phyloP scores from a whole-genome alignment of 768 basidiomycete genomes.

The Kwoniella pini region DNA sequence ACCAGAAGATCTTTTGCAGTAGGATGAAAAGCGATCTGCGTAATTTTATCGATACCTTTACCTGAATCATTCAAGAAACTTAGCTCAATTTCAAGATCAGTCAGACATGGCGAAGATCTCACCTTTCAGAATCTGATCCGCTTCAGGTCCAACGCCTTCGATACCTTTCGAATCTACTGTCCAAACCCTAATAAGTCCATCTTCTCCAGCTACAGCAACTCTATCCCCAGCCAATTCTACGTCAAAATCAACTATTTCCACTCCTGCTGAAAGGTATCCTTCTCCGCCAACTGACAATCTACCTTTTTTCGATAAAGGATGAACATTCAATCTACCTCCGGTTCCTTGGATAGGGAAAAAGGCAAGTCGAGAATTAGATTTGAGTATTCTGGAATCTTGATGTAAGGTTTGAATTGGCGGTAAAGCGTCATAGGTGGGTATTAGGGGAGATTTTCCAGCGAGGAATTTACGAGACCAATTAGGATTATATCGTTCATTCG shows the following conservation, averaged over 20 bases:
- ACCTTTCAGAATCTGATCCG: constrained; percentile 45
- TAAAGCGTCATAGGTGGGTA: constrained; percentile 54
- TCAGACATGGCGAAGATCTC: no score
- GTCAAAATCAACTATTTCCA: constrained; percentile 52
- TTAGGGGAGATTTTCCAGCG: constrained; percentile 54
- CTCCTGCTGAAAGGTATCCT: constrained; percentile 43
- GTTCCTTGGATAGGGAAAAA: constrained; percentile 56
- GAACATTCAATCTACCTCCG: constrained; percentile 54
- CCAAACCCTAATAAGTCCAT: constrained; percentile 53
- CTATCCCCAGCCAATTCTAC: constrained; percentile 44
- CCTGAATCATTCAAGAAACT: constrained; percentile 25
- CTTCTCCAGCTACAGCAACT: constrained; percentile 52
- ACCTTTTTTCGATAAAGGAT: constrained; percentile 49
- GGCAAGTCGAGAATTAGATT: constrained; percentile 42
- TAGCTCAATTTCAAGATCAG: no score
- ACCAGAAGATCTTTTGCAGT: constrained; percentile 50
- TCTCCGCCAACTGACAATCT: constrained; percentile 47
- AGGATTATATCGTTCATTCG: constrained; percentile 38
- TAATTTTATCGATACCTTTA: constrained; percentile 49
- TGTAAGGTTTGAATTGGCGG: constrained; percentile 48
- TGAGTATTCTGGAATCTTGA: constrained; percentile 52
- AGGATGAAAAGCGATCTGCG: constrained; percentile 51
- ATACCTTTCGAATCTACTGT: constrained; percentile 32
- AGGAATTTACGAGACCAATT: constrained; percentile 56
- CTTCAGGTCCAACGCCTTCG: constrained; percentile 35